Conservation (phyloP, 176 grass and related monocot genomes). For the Musa troglodytarum region DNA sequence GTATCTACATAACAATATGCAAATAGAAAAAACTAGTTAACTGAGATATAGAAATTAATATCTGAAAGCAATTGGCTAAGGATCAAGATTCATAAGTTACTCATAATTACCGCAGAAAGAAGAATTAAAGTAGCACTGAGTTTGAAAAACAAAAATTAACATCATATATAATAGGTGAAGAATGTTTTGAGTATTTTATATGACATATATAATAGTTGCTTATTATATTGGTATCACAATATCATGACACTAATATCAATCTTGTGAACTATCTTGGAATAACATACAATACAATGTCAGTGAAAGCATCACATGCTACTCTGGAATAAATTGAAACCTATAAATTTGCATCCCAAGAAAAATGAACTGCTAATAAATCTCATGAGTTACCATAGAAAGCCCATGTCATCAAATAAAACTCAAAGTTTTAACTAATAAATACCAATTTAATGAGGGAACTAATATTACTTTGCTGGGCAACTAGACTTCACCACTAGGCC, state of each 20-base stretch:
- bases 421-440: not conserved
- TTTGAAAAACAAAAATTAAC: not conserved
- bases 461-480: conserved; percentile 63
- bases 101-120: too few relatives aligned
- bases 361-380: not conserved
- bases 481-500: conserved; percentile 45
- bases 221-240: too few relatives aligned
- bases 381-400: not conserved
- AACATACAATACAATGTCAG: too few relatives aligned
- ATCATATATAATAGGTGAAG: not conserved
- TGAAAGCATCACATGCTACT: not conserved
- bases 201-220: too few relatives aligned
- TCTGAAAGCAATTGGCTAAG: not conserved
- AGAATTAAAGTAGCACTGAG: too few relatives aligned
- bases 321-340: not conserved
- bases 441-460: not conserved
- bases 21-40: conserved; percentile 8
- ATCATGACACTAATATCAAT: not conserved
- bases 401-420: not conserved
- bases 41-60: conserved; percentile 10
- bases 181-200: too few relatives aligned
- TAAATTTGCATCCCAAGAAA: not conserved
- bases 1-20: conserved; percentile 39
- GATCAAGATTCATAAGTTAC: too few relatives aligned
- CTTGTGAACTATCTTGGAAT: too few relatives aligned